Percentiles rank a stretch among this genome's conserved stretches.
phyloP scores from a whole-genome alignment of 495 filamentous ascomycete genomes.

The Aspergillus panamensis region DNA sequence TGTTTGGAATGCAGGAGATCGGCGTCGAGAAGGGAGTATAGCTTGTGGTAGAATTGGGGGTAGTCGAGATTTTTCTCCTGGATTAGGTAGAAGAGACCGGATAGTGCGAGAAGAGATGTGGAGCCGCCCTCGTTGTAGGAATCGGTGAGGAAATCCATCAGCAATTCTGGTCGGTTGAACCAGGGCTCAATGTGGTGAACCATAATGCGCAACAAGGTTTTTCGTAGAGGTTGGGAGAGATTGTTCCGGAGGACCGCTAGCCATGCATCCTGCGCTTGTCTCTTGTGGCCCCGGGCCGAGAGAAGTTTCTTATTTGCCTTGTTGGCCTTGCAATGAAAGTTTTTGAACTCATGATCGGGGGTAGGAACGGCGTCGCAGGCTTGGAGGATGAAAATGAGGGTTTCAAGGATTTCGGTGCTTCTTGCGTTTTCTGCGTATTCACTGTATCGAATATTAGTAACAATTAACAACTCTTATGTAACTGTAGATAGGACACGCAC shows the following conservation, averaged over 20 bases:
- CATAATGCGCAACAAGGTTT: constrained; percentile 70
- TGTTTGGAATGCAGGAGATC: constrained; percentile 89
- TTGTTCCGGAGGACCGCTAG: constrained; percentile 66
- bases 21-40: constrained; percentile 85
- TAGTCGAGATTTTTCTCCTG: constrained; percentile 93
- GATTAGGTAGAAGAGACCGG: constrained; percentile 93
- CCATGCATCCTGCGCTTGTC: constrained; percentile 77
- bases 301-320: constrained; percentile 55
- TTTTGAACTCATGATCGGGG: constrained; percentile 58
- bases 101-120: constrained; percentile 80
- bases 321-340: constrained; percentile 65
- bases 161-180: constrained; percentile 77
- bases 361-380: constrained; percentile 60
- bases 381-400: constrained; percentile 59
- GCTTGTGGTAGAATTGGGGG: constrained; percentile 86
- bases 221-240: constrained; percentile 67
- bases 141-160: constrained; percentile 98
- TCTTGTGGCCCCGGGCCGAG: constrained; percentile 44
- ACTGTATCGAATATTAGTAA: constrained; percentile 7
- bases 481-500: constrained; percentile 44
- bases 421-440: constrained; percentile 35
- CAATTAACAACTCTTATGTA: background rate
- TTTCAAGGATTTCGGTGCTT: constrained; percentile 45
- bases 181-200: constrained; percentile 75
- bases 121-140: constrained; percentile 84